Conservation (phyloP, 495 filamentous ascomycete genomes). For the Schizothecium vesticola region DNA sequence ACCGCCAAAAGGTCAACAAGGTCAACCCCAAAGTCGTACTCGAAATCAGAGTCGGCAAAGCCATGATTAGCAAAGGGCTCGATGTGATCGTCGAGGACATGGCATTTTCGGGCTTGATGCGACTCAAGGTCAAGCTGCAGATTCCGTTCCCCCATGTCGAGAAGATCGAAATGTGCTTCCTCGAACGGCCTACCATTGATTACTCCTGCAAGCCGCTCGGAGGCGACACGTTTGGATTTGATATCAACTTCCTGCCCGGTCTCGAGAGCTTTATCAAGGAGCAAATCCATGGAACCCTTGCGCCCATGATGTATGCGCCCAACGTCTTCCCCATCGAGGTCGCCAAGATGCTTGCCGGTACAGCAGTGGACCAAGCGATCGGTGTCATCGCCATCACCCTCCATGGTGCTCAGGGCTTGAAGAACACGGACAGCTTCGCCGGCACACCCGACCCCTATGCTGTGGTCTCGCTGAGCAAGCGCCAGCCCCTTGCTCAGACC, state of each 20-base stretch:
- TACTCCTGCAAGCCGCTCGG: constrained; percentile 97
- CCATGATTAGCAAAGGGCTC: constrained; percentile 89
- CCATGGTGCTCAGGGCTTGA: constrained; percentile 83
- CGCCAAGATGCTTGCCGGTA: constrained; percentile 96
- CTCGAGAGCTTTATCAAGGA: constrained; percentile 91
- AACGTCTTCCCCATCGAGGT: constrained; percentile 98
- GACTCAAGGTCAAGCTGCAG: constrained; percentile 95
- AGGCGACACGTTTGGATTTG: constrained; percentile 90
- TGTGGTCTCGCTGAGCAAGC: constrained; percentile 77
- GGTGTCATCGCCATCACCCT: constrained; percentile 89
- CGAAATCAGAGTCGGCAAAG: constrained; percentile 89
- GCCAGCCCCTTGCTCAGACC: constrained; percentile 74
- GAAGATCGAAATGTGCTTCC: constrained; percentile 84
- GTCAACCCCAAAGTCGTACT: constrained; percentile 95
- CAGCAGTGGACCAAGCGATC: constrained; percentile 89
- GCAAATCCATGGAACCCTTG: constrained; percentile 85
- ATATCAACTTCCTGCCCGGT: constrained; percentile 97
- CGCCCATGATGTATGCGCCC: constrained; percentile 94
- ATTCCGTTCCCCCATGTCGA: constrained; percentile 93
- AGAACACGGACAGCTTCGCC: constrained; percentile 89
- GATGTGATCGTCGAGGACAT: constrained; percentile 98
- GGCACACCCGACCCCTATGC: constrained; percentile 93
- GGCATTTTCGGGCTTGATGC: constrained; percentile 89
- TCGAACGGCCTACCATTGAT: constrained; percentile 69
- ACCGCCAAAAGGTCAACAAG: constrained; percentile 84